phyloP scores from a whole-genome alignment of 164 flowering plant genomes.

The Piper betle region DNA sequence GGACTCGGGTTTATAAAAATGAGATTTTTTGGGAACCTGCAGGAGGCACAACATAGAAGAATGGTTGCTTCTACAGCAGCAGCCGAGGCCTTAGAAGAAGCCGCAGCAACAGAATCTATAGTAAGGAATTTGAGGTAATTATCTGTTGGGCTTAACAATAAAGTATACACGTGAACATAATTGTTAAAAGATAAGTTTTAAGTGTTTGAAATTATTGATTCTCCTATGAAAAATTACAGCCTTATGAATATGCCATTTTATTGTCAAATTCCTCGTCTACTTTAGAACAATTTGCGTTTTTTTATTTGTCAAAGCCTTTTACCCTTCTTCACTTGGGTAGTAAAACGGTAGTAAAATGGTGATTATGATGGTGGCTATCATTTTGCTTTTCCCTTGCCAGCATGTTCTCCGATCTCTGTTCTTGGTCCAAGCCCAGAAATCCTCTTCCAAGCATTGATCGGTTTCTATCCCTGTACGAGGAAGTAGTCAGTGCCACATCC shows the following conservation, averaged over 20 bases:
- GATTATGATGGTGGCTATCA: neutral
- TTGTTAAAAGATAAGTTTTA: no score
- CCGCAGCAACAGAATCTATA: slow-evolving; percentile 60
- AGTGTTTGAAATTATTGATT: neutral
- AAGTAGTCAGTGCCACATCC: slow-evolving; percentile 23
- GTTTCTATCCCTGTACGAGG: slow-evolving; percentile 58
- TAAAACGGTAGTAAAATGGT: neutral
- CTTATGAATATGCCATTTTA: no score
- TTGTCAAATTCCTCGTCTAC: no score
- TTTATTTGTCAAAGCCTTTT: no score
- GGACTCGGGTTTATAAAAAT: neutral
- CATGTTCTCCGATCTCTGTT: slow-evolving; percentile 78
- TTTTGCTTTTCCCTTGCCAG: slow-evolving; percentile 23
- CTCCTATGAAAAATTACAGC: no score
- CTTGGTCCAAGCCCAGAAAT: slow-evolving; percentile 49
- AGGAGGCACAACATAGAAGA: slow-evolving; percentile 81
- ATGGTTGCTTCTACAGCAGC: slow-evolving; percentile 65
- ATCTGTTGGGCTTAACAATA: neutral
- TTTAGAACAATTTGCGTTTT: no score
- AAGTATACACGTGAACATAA: neutral
- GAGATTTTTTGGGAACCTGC: slow-evolving; percentile 7
- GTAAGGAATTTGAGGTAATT: slow-evolving; percentile 66
- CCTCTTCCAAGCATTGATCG: slow-evolving; percentile 65
- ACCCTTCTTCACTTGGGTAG: neutral
- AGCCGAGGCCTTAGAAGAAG: slow-evolving; percentile 86